These are phyloP conservation scores for Waitea zeae DNA, from an alignment of 1,284 basidiomycete genomes.

Conservation along the genomic window DNA sequence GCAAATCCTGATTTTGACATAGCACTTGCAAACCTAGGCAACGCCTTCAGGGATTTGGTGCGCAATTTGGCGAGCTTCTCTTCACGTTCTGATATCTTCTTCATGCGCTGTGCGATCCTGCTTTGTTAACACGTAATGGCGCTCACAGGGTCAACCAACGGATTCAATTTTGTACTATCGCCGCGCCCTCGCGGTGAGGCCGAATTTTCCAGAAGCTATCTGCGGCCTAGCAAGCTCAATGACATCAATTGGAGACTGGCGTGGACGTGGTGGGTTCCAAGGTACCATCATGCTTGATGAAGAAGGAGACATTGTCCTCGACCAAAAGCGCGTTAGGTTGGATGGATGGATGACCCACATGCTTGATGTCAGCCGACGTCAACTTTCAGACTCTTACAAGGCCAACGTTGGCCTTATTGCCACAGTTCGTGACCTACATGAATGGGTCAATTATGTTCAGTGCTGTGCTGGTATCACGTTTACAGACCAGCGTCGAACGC, in stretches of 20 bases:
- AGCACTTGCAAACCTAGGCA: slow-evolving; percentile 44
- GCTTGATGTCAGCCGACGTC: too few species aligned
- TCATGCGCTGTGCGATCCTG: too few species aligned
- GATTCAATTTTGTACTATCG: slow-evolving; percentile 39
- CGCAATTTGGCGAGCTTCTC: too few species aligned
- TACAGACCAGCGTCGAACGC: slow-evolving; percentile 24
- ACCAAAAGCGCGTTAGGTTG: slow-evolving; percentile 7
- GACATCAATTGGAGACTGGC: slow-evolving; percentile 39
- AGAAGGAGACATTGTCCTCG: slow-evolving; percentile 9
- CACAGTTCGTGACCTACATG: too few species aligned
- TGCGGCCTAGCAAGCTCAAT: slow-evolving; percentile 37
- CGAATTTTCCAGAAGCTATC: slow-evolving; percentile 36
- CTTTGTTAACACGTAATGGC: too few species aligned
- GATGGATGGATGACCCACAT: slow-evolving; percentile 31
- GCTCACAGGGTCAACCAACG: slow-evolving; percentile 25
- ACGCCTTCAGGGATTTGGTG: slow-evolving; percentile 34
- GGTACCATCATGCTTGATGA: slow-evolving; percentile 10
- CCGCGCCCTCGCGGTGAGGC: slow-evolving; percentile 32
- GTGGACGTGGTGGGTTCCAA: slow-evolving; percentile 20
- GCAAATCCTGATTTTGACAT: slow-evolving; percentile 41
- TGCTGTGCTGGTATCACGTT: neutral
- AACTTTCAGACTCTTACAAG: too few species aligned
- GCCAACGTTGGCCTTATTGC: too few species aligned
- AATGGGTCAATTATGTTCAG: neutral
- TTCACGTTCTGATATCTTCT: too few species aligned